Evolutionary conservation across 768 basidiomycete genomes (phyloP), one percentile per base, ranked within the genome.

Genomic region (Cystoderma amianthinum): DNA sequence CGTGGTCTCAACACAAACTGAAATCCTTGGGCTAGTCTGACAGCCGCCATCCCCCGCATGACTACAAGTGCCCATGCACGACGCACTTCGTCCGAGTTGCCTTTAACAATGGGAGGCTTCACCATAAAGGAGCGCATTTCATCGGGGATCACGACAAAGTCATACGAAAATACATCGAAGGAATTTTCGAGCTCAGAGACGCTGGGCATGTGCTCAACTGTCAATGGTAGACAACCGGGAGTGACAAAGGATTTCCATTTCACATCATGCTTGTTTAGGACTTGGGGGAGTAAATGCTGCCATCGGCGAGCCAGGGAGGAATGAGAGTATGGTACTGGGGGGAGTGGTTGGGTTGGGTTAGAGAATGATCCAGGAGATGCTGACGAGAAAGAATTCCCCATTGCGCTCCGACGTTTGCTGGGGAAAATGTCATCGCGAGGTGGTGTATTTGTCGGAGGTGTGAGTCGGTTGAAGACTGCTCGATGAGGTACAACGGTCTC

Each of bases 31-130:
- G 87, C 81, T 10, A 98, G 72, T 17, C 95, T 74, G 34, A 96
- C 82, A 3, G 88, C 91, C 1, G 89, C 89, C 87, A 98, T 94
- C 23, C 88, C 91, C 19, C 85, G 78, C 86, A 98, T 90, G 13
- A 90, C 82, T 2, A 72, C 76, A 17, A 87, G 59, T 0, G 85
- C 88, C 82, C 84, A 88, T 3, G 75, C 78, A 17, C 75, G 71
- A 4, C 84, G 74, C 28, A 74, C 52, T 13, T 82, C 76, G 11
- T 85, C 84, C 22, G 68, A 46, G 5, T 62, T 68, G 2, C 73
- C 72, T 39, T 57, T 68, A 22, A 62, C 56, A 15, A 64, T 44
- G 0, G 81, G 80, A 2, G 78, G 78, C 42, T 82, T 79, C 39
- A 97, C 80, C 42, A 97, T 69, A 65, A 94, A 92, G 2, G 90